Conservation (phyloP, 768 basidiomycete species). For the Russula emetica region DNA sequence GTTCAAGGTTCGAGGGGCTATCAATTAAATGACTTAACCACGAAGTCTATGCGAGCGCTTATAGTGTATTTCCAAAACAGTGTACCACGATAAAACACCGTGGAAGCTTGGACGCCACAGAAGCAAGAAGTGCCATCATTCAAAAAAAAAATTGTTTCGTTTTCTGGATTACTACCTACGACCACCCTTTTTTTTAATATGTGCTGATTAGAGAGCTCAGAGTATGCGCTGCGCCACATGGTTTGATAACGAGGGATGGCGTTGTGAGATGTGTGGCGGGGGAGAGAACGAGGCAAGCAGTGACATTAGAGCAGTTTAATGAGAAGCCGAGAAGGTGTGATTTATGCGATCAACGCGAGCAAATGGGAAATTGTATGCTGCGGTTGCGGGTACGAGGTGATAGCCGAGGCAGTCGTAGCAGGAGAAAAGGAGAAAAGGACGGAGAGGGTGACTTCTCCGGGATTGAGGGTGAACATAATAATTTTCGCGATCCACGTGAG, state of each 20-base stretch:
- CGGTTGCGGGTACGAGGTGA: background rate
- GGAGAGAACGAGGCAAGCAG: constrained; percentile 1
- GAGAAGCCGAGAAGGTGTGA: background rate
- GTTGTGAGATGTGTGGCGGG: background rate
- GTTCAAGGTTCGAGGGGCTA: background rate
- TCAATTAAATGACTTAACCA: background rate
- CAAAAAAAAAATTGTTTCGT: background rate
- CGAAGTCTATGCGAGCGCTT: background rate
- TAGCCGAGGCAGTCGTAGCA: background rate
- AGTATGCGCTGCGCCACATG: background rate
- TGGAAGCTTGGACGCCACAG: background rate
- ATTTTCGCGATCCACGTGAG: background rate
- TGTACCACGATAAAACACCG: background rate
- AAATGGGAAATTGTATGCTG: constrained; percentile 4
- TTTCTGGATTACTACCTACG: no score
- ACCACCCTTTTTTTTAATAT: background rate
- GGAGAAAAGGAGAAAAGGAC: constrained; percentile 1
- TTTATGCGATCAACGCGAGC: constrained; percentile 8
- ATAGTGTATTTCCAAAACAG: background rate
- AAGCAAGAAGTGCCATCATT: constrained; percentile 1
- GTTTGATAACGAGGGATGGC: background rate
- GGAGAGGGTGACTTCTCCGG: background rate
- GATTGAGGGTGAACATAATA: background rate
- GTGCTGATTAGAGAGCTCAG: background rate
- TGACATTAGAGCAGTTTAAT: constrained; percentile 12